A percentile compares a stretch with the other conserved stretches of the same genome.
Evolutionary conservation across 768 basidiomycete species (phyloP).

Genomic region (Paxillus rubicundulus): DNA sequence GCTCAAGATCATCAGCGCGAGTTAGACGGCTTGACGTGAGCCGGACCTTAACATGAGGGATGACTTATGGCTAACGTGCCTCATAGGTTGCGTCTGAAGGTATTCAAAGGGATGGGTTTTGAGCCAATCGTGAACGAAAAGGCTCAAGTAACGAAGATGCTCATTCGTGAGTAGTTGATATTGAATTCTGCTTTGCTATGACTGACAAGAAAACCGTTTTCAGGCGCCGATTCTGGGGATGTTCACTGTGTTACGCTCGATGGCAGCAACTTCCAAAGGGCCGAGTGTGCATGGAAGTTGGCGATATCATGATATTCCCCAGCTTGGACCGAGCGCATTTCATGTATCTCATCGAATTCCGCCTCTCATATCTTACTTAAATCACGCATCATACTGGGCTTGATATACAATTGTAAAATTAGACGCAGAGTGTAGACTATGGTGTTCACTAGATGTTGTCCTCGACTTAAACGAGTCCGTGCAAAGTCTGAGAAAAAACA

Average conservation of each 20-base stretch:
- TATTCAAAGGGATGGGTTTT: constrained; percentile 73
- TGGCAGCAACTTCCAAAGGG: constrained; percentile 26
- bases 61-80: constrained; percentile 2
- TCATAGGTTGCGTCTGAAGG: constrained; percentile 58
- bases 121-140: constrained; percentile 58
- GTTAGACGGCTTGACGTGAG: constrained; percentile 67
- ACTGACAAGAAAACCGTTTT: constrained; percentile 1
- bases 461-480: constrained; percentile 6
- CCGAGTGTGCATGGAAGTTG: constrained; percentile 35
- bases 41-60: neutral
- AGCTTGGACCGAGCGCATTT: neutral
- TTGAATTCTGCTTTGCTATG: neutral
- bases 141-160: constrained; percentile 53
- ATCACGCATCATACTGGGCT: neutral
- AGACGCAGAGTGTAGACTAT: constrained; percentile 5
- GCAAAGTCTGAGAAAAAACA: constrained; percentile 6
- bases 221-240: constrained; percentile 48
- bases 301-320: constrained; percentile 29
- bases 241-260: constrained; percentile 35
- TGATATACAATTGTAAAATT: constrained; percentile 1
- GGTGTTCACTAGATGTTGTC: no score
- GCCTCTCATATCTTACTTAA: neutral
- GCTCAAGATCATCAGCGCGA: constrained; percentile 69
- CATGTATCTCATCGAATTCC: neutral
- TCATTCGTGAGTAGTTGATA: constrained; percentile 55